These are phyloP conservation scores for Leccinum variicolor DNA, from an alignment of 768 basidiomycete species.

Conservation along the genomic window DNA sequence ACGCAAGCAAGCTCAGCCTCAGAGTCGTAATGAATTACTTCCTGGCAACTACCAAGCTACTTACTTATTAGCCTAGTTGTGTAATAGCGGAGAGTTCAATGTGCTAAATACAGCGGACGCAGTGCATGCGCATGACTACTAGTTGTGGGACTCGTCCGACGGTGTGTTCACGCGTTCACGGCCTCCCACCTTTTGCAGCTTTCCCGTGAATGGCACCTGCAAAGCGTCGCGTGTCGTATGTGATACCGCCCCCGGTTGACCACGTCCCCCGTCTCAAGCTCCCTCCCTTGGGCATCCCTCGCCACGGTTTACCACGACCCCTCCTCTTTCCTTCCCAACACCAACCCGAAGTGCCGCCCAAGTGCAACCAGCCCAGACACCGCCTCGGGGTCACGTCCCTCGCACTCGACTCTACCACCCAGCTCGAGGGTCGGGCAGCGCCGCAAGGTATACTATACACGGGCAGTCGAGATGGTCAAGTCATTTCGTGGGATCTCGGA, in stretches of 20 bases:
- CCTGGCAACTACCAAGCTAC: neutral
- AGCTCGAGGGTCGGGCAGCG: constrained; percentile 54
- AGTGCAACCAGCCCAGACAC: constrained; percentile 65
- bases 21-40: neutral
- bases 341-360: constrained; percentile 17
- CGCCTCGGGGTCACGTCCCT: constrained; percentile 83
- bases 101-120: constrained; percentile 7
- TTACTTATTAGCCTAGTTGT: neutral
- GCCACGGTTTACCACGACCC: constrained; percentile 68
- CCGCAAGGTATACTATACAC: constrained; percentile 91
- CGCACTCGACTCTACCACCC: constrained; percentile 83
- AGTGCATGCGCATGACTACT: neutral
- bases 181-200: neutral
- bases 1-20: constrained; percentile 12
- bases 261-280: constrained; percentile 64
- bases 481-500: constrained; percentile 85
- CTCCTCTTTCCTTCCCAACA: constrained; percentile 48
- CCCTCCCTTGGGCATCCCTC: constrained; percentile 59
- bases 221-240: constrained; percentile 79
- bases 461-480: constrained; percentile 83
- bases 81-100: neutral
- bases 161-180: neutral
- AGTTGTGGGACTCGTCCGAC: neutral
- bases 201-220: constrained; percentile 39
- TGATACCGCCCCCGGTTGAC: constrained; percentile 70